phyloP scores from a whole-genome alignment of 2,329 filamentous ascomycete genomes.

The Fusarium sp. region DNA sequence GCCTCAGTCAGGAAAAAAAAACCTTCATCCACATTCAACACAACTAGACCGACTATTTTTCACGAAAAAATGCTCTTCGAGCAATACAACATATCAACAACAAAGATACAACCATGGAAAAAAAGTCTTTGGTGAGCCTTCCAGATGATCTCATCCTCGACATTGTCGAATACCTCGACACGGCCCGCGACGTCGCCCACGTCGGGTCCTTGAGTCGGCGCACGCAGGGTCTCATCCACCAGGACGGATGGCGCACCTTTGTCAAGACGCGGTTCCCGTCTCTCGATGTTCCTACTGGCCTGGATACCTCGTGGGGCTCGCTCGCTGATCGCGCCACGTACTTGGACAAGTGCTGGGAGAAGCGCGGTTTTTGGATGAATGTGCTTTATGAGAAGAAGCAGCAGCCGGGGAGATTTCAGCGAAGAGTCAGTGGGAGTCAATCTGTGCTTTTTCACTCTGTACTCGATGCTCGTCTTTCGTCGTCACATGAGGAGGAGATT shows the following conservation, averaged over 20 bases:
- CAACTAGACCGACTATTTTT: neutral
- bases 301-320: conserved; percentile 49
- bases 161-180: conserved; percentile 60
- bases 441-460: conserved; percentile 59
- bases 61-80: conserved; percentile 22
- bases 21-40: neutral
- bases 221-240: conserved; percentile 53
- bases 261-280: conserved; percentile 59
- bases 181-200: conserved; percentile 60
- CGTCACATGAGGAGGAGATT: conserved; percentile 56
- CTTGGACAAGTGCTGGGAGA: conserved; percentile 66
- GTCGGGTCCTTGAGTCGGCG: conserved; percentile 55
- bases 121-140: conserved; percentile 54
- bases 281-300: conserved; percentile 48
- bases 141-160: conserved; percentile 65
- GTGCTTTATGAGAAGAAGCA: conserved; percentile 40
- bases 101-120: conserved; percentile 38
- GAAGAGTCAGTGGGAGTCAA: conserved; percentile 43
- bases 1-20: neutral
- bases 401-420: conserved; percentile 22
- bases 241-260: conserved; percentile 64
- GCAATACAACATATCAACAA: conserved; percentile 13
- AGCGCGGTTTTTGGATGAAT: conserved; percentile 55
- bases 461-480: conserved; percentile 58
- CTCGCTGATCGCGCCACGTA: conserved; percentile 62